Evolutionary conservation across 2,329 filamentous ascomycete genomes (phyloP).

Genomic region (Emericellopsis cladophorae): DNA sequence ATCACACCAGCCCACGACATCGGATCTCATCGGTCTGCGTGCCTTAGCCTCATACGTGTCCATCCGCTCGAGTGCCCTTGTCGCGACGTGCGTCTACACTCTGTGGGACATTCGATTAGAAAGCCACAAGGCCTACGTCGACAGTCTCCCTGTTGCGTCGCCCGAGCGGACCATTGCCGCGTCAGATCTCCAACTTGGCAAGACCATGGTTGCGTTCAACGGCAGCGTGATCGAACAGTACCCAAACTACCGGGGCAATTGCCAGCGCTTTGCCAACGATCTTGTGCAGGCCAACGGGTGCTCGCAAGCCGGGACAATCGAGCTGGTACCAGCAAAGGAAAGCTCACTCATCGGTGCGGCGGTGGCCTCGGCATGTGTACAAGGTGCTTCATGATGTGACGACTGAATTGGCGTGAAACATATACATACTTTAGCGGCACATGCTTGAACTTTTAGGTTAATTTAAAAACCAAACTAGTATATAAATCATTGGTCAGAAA

Average conservation of each 20-base stretch:
- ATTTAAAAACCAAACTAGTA: too few species aligned
- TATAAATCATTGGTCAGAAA: too few species aligned
- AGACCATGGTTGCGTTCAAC: slow-evolving; percentile 61
- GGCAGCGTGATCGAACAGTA: slow-evolving; percentile 73
- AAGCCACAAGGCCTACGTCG: slow-evolving; percentile 23
- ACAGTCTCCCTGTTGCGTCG: slow-evolving; percentile 16
- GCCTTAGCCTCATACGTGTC: slow-evolving; percentile 41
- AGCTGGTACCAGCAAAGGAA: slow-evolving; percentile 57
- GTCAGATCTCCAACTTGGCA: slow-evolving; percentile 30
- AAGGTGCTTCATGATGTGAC: slow-evolving; percentile 2
- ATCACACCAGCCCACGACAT: slow-evolving; percentile 19
- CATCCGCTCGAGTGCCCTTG: slow-evolving; percentile 43
- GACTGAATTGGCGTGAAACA: too few species aligned
- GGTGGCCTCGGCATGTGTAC: slow-evolving; percentile 45
- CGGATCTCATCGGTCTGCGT: slow-evolving; percentile 39
- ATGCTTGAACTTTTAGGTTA: too few species aligned
- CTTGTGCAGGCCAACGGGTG: slow-evolving; percentile 29
- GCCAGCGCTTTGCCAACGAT: slow-evolving; percentile 51
- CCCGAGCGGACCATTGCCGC: slow-evolving; percentile 31
- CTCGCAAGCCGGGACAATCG: slow-evolving; percentile 31
- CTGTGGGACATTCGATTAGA: slow-evolving; percentile 45
- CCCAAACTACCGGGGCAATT: slow-evolving; percentile 48
- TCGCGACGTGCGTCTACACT: slow-evolving; percentile 45
- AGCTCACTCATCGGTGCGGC: slow-evolving; percentile 66
- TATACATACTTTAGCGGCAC: too few species aligned